Conservation (phyloP, 2,329 filamentous ascomycete genomes). For the Beauveria pseudobassiana region DNA sequence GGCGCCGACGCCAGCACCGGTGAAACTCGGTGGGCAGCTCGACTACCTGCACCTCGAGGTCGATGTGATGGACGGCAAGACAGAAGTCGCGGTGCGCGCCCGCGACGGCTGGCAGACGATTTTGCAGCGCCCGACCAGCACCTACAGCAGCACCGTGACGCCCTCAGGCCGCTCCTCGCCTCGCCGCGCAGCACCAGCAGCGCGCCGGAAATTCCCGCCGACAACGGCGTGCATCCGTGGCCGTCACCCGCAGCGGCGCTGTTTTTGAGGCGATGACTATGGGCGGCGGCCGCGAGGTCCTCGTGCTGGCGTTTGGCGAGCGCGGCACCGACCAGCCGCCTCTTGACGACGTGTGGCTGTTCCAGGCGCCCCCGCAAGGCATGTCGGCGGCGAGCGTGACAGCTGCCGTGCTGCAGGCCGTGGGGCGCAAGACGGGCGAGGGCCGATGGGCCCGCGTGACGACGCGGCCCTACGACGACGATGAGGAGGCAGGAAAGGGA, state of each 20-base stretch:
- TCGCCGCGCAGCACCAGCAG: conserved; percentile 17
- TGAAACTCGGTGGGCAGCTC: conserved; percentile 63
- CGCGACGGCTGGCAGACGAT: conserved; percentile 49
- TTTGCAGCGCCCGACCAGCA: conserved; percentile 22
- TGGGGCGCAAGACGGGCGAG: conserved; percentile 48
- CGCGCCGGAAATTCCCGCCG: conserved; percentile 28
- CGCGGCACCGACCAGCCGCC: conserved; percentile 47
- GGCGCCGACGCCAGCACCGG: conserved; percentile 68
- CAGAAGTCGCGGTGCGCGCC: conserved; percentile 43
- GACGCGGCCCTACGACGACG: conserved; percentile 42
- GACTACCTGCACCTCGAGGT: conserved; percentile 56
- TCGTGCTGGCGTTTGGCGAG: conserved; percentile 56
- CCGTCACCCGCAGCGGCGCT: conserved; percentile 46
- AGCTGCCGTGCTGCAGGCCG: conserved; percentile 45
- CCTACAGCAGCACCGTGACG: conserved; percentile 7
- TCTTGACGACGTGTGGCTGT: conserved; percentile 56
- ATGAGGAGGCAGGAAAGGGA: conserved; percentile 38
- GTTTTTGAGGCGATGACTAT: conserved; percentile 48
- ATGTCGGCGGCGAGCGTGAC: conserved; percentile 49
- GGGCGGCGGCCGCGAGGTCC: conserved; percentile 52
- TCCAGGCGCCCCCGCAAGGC: conserved; percentile 49
- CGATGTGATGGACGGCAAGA: conserved; percentile 47
- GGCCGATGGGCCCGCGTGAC: conserved; percentile 49
- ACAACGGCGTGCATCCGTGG: conserved; percentile 30
- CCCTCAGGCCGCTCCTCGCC: background rate